Base-by-base conservation (phyloP, 768 basidiomycete species). In the Mycena leptocephala region DNA sequence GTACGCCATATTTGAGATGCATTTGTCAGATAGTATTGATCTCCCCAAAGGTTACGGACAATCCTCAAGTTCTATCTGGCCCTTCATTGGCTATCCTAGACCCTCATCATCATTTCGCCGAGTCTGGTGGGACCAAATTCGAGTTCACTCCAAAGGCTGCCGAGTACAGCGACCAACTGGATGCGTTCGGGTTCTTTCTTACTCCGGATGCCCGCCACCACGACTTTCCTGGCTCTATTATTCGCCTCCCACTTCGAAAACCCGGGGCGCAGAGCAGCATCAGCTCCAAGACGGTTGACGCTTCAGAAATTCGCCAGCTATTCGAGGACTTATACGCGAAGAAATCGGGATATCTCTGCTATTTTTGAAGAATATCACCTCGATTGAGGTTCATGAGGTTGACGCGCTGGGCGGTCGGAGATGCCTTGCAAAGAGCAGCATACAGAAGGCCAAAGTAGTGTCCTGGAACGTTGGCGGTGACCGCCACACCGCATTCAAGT, bases 31-130 rank as follows among this genome's bases (percentile, higher is more conserved):
- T 53, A 64, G 24, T 11, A 59, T 24, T 76, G 67, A 48, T 35
- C n/a, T 9, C 59, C 10, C 20, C 9, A 11, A 39, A 91, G 90
- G 73, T 90, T 9, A 90, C 90, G 2, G 90, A 91, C 77, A 85
- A 81, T 14, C 89, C 89, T 0, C 89, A 91, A 80, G 86, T 90
- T 28, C 80, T 90, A 1, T 91, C 90, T 0, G 86, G 82, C 4
- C 55, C 81, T 5, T 79, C 76, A 2, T 76, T 91, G 7, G 87
- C 82, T 0, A 84, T 90, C 28, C 85, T 90, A 20, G 90, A 90
- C 69, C 89, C 90, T 1, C 82, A 87, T 53, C 76, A 82, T 22
- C 70, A 59, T 20, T 84, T 85, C 69, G 76, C 79, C 11, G 70
- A 76, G 16, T 81, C 82, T 9, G 85, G 84, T 2, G 87, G 88